Base-by-base conservation (phyloP, 441 rosid genomes). In the Dalechampia spathulata region DNA sequence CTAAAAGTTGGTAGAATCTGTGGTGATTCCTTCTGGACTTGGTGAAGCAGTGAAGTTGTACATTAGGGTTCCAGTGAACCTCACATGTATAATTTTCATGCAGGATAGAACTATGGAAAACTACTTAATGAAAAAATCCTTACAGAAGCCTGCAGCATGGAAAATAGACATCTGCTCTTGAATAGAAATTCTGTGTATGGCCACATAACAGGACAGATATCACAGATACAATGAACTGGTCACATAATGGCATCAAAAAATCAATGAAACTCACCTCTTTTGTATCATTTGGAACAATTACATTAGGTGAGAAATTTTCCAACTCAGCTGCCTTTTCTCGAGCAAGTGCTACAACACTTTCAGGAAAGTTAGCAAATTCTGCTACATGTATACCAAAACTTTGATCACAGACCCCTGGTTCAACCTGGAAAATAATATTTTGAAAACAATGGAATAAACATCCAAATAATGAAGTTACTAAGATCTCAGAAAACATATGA, bases 301-400 rank as follows among this genome's bases (percentile, higher is more conserved):
- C 69, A 52, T 75, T 32, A 23, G 92, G 81, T 19, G 98, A 84
- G 83, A 94, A 94, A 79, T 90, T 98, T 72, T 90, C 98, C 66
- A 94, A 73, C 74, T 94, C 99, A 43, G 91, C 78, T 45, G 96
- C 99, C 78, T 90, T 94, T 72, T 87, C 92, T 69, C 99, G 81
- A 45, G 98, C 96, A 16, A 94, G 92, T 20, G 90, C 73, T 15
- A 90, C 98, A 49, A 87, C 98, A 63, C 89, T 87, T 74, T 80
- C 89, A 37, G 99, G 98, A 73, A 94, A 94, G 71, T 90, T 90
- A 49, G 98, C 98, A 60, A 87, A 94, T 66, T 94, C 98, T 9
- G 99, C 98, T 52, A 94, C 99, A 63, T 94, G 99, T 69, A 94
- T 90, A 47, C 99, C 98, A 58, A 94, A 94, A 79, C 99, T 94